phyloP scores from a whole-genome alignment of 2,329 filamentous ascomycete genomes.

The Diaporthe sp. region DNA sequence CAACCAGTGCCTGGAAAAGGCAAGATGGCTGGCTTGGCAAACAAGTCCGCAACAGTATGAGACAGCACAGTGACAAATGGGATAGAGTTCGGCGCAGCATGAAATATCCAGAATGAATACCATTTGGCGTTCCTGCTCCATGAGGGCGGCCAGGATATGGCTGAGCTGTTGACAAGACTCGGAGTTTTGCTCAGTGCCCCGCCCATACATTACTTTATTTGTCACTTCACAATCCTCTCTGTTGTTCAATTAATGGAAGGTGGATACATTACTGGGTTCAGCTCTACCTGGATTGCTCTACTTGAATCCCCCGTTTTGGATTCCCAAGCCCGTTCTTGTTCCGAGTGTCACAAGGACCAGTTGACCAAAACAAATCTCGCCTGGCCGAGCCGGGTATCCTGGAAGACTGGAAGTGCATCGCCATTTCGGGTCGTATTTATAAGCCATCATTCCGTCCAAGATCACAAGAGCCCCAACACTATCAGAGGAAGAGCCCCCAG shows the following conservation, averaged over 20 bases:
- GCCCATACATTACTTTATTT: background rate
- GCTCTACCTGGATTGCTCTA: background rate
- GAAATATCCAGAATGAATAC: background rate
- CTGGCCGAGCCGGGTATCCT: background rate
- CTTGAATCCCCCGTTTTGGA: no score
- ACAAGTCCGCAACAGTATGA: no score
- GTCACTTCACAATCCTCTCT: no score
- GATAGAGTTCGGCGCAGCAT: background rate
- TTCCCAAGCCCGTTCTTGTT: no score
- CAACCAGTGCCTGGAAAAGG: no score
- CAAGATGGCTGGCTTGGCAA: no score
- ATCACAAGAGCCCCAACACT: background rate
- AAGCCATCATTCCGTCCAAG: background rate
- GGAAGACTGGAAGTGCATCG: no score
- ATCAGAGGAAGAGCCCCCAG: constrained; percentile 19
- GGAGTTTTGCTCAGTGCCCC: no score
- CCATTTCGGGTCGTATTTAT: background rate
- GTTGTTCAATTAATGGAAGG: background rate
- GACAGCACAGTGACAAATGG: background rate
- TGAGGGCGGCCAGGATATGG: background rate
- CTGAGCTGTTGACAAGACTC: background rate
- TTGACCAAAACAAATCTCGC: background rate
- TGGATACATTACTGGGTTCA: background rate
- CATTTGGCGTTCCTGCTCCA: background rate
- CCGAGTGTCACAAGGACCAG: no score